Percentiles rank a stretch among this genome's conserved stretches.
These are phyloP conservation scores for Heliamphora pulchella DNA, from an alignment of 179 eudicot species.

Conservation along the genomic window DNA sequence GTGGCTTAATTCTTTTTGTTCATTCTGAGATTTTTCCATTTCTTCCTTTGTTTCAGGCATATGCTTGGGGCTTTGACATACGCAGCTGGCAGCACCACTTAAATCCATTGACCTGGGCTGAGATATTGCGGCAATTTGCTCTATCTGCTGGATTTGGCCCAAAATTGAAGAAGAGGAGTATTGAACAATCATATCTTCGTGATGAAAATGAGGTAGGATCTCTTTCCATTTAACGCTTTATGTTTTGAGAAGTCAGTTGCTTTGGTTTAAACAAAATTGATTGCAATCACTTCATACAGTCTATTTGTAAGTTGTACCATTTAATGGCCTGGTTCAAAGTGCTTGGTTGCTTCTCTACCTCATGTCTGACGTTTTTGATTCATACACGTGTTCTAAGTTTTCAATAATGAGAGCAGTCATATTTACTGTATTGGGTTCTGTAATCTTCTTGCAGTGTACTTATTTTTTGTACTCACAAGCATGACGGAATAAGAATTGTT, in stretches of 20 bases:
- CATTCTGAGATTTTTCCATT: conserved; percentile 3
- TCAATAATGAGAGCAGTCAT: neutral
- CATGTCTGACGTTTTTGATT: neutral
- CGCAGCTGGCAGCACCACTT: conserved; percentile 78
- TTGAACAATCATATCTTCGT: conserved; percentile 43
- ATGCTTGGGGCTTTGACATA: conserved; percentile 90
- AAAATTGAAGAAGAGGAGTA: conserved; percentile 54
- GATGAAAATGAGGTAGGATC: conserved; percentile 64
- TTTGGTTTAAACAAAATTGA: neutral
- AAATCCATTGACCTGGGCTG: conserved; percentile 80
- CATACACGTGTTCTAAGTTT: neutral
- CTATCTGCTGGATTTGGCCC: conserved; percentile 88
- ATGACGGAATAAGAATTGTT: neutral
- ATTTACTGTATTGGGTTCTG: neutral
- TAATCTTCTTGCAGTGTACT: neutral
- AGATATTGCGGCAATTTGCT: conserved; percentile 77
- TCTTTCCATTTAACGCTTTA: neutral
- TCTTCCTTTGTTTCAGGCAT: conserved; percentile 49
- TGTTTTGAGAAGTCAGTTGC: neutral
- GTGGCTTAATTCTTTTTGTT: conserved; percentile 1
- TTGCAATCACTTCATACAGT: neutral
- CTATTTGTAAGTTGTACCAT: neutral
- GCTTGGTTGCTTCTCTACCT: neutral
- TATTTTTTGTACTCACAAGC: neutral
- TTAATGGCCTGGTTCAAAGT: neutral